A percentile compares a stretch with the other conserved stretches of the same genome.
Evolutionary conservation across 2,329 filamentous ascomycete species (phyloP).

Genomic region (Alternaria consortialis): DNA sequence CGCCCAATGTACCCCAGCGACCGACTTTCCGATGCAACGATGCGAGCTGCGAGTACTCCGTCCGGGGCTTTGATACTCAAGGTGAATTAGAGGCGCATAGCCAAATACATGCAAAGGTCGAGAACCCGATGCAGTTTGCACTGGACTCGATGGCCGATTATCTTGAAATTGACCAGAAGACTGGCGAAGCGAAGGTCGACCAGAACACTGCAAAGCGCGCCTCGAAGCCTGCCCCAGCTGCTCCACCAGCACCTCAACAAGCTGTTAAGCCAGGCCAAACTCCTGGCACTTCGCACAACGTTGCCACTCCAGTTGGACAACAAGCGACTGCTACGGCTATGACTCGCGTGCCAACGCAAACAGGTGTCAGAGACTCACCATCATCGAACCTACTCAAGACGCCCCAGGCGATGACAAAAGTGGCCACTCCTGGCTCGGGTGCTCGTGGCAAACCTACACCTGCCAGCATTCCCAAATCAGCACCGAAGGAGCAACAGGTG

Average conservation of each 20-base stretch:
- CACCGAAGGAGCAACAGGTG: constrained; percentile 36
- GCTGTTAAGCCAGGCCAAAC: constrained; percentile 48
- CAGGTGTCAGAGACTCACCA: constrained; percentile 50
- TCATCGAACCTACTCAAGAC: constrained; percentile 51
- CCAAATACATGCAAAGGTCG: constrained; percentile 63
- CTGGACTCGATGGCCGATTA: constrained; percentile 62
- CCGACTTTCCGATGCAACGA: constrained; percentile 63
- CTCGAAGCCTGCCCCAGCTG: constrained; percentile 32
- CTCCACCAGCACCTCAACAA: constrained; percentile 36
- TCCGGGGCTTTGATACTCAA: constrained; percentile 64
- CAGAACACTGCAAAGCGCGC: constrained; percentile 32
- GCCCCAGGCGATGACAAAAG: constrained; percentile 47
- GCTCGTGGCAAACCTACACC: constrained; percentile 46
- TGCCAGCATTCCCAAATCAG: constrained; percentile 34
- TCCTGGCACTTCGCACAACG: constrained; percentile 42
- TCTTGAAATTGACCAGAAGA: constrained; percentile 60
- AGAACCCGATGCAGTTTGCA: constrained; percentile 65
- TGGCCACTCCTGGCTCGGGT: constrained; percentile 45
- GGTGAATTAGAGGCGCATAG: constrained; percentile 65
- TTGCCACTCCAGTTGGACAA: constrained; percentile 45
- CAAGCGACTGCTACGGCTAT: constrained; percentile 48
- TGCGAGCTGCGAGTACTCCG: constrained; percentile 62
- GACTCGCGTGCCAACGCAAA: constrained; percentile 50
- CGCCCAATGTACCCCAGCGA: constrained; percentile 53
- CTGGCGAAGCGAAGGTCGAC: constrained; percentile 47